A percentile compares a stretch with the other conserved stretches of the same genome.
phyloP scores from a whole-genome alignment of 345 rosid species.

The Cardiospermum halicacabum region DNA sequence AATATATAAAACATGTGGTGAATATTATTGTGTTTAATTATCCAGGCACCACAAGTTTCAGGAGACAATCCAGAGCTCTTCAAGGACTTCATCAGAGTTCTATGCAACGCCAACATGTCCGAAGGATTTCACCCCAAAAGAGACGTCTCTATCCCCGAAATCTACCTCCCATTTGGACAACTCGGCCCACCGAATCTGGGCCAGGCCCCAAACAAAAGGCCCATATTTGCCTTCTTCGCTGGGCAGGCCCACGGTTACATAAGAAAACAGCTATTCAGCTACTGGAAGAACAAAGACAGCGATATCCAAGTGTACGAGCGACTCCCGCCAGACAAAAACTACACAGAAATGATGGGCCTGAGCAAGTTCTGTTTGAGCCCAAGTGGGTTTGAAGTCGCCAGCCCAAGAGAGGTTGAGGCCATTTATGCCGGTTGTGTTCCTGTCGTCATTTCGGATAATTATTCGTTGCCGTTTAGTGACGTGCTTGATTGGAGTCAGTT shows the following conservation, averaged over 20 bases:
- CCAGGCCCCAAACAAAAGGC: slow-evolving; percentile 16
- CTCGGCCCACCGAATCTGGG: neutral
- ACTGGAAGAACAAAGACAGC: slow-evolving; percentile 33
- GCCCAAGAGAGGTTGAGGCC: slow-evolving; percentile 41
- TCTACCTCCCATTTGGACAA: slow-evolving; percentile 12
- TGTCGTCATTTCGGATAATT: slow-evolving; percentile 34
- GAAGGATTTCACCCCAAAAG: slow-evolving; percentile 40
- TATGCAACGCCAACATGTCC: slow-evolving; percentile 47
- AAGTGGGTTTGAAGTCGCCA: slow-evolving; percentile 48
- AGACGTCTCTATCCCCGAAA: slow-evolving; percentile 44
- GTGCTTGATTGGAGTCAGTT: slow-evolving; percentile 41
- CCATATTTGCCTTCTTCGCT: slow-evolving; percentile 41
- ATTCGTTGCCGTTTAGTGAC: slow-evolving; percentile 39
- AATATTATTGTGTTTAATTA: neutral
- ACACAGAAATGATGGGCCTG: slow-evolving; percentile 27
- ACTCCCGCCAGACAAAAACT: slow-evolving; percentile 32
- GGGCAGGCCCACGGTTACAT: slow-evolving; percentile 40
- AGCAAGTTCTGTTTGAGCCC: slow-evolving; percentile 46
- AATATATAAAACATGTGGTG: too few species aligned
- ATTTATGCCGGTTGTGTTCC: slow-evolving; percentile 40
- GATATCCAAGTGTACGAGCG: slow-evolving; percentile 27
- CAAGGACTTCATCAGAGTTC: slow-evolving; percentile 39
- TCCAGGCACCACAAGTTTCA: slow-evolving; percentile 40
- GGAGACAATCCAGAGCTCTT: slow-evolving; percentile 23
- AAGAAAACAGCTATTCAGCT: slow-evolving; percentile 25